Base-by-base conservation (phyloP, 2,329 filamentous ascomycete species). In the Penicillium sp. region DNA sequence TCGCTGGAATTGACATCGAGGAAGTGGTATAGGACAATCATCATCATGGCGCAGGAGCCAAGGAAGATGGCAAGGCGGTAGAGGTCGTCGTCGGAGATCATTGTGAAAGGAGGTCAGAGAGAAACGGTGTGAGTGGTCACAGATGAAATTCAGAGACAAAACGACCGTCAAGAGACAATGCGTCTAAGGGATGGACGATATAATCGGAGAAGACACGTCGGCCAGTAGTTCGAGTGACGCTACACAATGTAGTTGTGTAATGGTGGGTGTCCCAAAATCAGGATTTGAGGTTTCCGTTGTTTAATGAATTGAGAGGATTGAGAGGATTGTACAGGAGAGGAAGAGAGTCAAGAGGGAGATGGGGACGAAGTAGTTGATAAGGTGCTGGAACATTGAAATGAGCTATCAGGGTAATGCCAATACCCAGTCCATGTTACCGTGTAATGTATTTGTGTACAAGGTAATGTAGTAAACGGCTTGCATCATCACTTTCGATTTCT, bases 21-120 rank as follows among this genome's bases (percentile, higher is more conserved):
- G 79, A 95, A 97, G 76, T 97, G 92, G 78, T 99, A 97, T 29
- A 96, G 78, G 31, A 99, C 87, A 65, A 97, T 97, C 60, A 99
- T 83, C 44, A 97, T 81, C 90, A 97, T 93, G 62, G 93, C 87
- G 40, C 87, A 84, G 54, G 87, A 89, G 79, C 94, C 94, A 59
- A 99, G 89, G 75, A 97, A 93, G 75, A 97, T 87, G 75, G 94
- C 92, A 31, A 99, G 85, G 61, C 84, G 84, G 83, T 97, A 97
- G 69, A 99, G 87, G 65, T 94, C 87, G 75, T 84, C 81, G 85
- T 99, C 94, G 74, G 92, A 89, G 74, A 99, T 97, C 94, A 99
- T 99, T 48, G 69, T 90, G 80, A 54, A 36, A 39, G 38, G 21
- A 36, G 23, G 15, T 7, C 10, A 23, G 10, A 34, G n/a, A 40